Conservation (phyloP, 345 rosid species). For the Gossypium arboreum region DNA sequence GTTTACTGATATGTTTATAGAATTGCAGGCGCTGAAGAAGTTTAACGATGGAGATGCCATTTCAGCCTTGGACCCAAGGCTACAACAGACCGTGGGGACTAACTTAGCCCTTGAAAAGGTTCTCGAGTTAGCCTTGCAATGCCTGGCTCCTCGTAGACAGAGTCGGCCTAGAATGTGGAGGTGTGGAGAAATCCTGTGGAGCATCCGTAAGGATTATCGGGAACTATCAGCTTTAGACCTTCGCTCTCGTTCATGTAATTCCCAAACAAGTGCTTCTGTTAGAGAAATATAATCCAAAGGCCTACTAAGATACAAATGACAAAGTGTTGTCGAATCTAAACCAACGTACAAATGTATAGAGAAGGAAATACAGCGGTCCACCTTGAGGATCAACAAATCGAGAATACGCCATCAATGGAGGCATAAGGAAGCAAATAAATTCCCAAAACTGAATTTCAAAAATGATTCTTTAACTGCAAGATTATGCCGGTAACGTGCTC, state of each 20-base stretch:
- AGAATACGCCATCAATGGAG: not conserved
- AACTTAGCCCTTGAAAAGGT: slow-evolving; percentile 64
- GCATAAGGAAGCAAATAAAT: not conserved
- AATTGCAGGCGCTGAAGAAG: slow-evolving; percentile 74
- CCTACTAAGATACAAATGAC: not conserved
- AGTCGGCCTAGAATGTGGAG: slow-evolving; percentile 72
- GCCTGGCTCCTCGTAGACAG: slow-evolving; percentile 69
- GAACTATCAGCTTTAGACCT: slow-evolving; percentile 37
- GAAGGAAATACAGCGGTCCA: not conserved
- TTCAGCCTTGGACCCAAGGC: slow-evolving; percentile 60
- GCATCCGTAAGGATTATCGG: slow-evolving; percentile 76
- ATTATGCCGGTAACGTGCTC: not conserved
- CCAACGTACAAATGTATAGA: not conserved
- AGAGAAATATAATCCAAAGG: slow-evolving; percentile 23
- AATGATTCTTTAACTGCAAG: not conserved
- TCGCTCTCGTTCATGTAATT: slow-evolving; percentile 31
- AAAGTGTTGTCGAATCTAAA: not conserved
- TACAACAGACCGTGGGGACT: slow-evolving; percentile 43
- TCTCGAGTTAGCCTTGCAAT: slow-evolving; percentile 64
- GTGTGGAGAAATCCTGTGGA: slow-evolving; percentile 84
- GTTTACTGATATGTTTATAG: slow-evolving; percentile 2
- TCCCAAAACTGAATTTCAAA: not conserved
- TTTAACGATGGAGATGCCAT: slow-evolving; percentile 59
- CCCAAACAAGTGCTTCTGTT: slow-evolving; percentile 27
- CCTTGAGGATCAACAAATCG: not conserved